Conservation (phyloP, 345 rosid genomes). For the Salix arbutifolia region DNA sequence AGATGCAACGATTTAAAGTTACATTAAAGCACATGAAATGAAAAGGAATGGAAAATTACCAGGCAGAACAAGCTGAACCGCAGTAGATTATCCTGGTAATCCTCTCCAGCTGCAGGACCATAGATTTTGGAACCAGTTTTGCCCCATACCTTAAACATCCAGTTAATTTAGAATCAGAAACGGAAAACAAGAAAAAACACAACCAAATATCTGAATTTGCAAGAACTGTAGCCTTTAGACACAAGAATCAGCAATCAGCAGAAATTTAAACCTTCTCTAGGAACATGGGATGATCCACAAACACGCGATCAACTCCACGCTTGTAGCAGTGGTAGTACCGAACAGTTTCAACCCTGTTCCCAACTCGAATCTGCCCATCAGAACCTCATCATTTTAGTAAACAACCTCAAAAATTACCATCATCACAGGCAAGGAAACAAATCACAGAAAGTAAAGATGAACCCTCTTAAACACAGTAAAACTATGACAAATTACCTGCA, state of each 20-base stretch:
- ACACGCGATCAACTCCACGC: conserved; percentile 85
- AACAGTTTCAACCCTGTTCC: conserved; percentile 50
- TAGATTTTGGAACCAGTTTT: conserved; percentile 86
- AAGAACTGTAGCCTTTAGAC: not conserved
- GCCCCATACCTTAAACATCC: conserved; percentile 63
- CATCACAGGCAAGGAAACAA: not conserved
- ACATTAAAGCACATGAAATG: not conserved
- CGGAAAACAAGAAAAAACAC: not conserved
- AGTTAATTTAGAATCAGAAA: conserved; percentile 15
- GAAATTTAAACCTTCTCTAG: conserved; percentile 59
- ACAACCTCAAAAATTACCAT: not conserved
- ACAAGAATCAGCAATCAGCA: not conserved
- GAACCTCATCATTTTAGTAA: not conserved
- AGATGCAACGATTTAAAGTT: not conserved
- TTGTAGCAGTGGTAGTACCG: conserved; percentile 92
- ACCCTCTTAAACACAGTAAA: not conserved
- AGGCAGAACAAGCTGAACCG: conserved; percentile 80
- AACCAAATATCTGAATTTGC: not conserved
- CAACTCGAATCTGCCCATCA: conserved; percentile 49
- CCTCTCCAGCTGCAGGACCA: conserved; percentile 70
- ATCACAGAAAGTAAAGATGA: not conserved
- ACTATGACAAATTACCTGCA: conserved; percentile 34
- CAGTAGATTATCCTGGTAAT: conserved; percentile 81
- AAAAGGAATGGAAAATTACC: conserved; percentile 30
- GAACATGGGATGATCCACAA: conserved; percentile 87